A percentile compares a stretch with the other conserved stretches of the same genome.
Conservation (phyloP, 2,329 filamentous ascomycete species). For the Alternaria ethzedia region DNA sequence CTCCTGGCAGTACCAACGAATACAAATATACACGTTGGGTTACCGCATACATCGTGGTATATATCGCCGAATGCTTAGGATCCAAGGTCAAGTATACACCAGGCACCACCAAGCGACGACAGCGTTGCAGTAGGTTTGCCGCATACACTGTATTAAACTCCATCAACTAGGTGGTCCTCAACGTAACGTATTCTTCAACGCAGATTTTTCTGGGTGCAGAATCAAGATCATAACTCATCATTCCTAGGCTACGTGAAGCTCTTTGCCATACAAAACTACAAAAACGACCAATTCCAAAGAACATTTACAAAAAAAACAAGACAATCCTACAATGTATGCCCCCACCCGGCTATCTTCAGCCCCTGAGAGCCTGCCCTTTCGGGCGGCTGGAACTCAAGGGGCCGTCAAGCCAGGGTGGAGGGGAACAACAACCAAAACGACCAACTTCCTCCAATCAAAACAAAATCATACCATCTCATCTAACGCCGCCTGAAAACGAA, state of each 20-base stretch:
- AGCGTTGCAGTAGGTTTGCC: background rate
- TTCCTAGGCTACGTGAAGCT: background rate
- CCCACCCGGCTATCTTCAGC: conserved; percentile 17
- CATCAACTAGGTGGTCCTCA: background rate
- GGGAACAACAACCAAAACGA: background rate
- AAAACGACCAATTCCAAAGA: background rate
- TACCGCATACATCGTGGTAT: background rate
- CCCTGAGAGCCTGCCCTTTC: conserved; percentile 23
- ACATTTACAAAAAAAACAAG: background rate
- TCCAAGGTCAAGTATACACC: background rate
- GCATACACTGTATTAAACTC: background rate
- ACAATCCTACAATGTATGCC: background rate
- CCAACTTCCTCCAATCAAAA: background rate
- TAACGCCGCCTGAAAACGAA: conserved; percentile 17
- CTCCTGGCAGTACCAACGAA: background rate
- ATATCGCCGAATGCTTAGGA: background rate
- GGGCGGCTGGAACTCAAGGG: conserved; percentile 19
- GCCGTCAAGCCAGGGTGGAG: conserved; percentile 19
- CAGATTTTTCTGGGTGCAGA: background rate
- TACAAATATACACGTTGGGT: background rate
- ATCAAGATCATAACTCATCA: conserved; percentile 5
- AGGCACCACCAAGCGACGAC: background rate
- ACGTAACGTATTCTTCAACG: background rate
- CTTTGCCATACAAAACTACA: background rate
- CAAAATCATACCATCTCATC: background rate